Conservation (phyloP, 2,329 filamentous ascomycete species). For the Zymoseptoria crescenta region DNA sequence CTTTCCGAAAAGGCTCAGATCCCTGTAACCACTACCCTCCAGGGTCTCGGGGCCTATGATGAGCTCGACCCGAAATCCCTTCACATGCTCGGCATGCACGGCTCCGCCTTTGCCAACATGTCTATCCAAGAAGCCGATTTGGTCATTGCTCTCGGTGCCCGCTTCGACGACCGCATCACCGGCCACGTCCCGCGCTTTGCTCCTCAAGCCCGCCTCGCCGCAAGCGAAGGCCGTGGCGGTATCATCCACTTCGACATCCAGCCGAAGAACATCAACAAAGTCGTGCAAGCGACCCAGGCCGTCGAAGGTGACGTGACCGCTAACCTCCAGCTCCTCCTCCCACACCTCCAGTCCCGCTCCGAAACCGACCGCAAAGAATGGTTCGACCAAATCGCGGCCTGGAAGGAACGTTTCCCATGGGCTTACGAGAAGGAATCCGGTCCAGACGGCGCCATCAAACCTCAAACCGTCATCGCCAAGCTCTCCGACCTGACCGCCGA, state of each 20-base stretch:
- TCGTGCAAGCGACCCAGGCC: constrained; percentile 90
- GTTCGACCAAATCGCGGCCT: constrained; percentile 81
- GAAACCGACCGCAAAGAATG: constrained; percentile 67
- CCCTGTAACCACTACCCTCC: constrained; percentile 91
- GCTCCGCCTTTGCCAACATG: constrained; percentile 94
- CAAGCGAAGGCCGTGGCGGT: constrained; percentile 75
- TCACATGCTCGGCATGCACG: constrained; percentile 99
- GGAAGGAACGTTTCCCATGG: constrained; percentile 89
- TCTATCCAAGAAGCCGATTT: constrained; percentile 94
- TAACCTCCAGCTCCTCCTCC: constrained; percentile 69
- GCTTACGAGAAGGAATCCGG: constrained; percentile 68
- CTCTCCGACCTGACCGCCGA: constrained; percentile 74
- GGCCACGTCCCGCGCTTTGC: constrained; percentile 76
- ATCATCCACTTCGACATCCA: constrained; percentile 98
- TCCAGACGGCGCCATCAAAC: constrained; percentile 76
- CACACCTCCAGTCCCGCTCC: constrained; percentile 56
- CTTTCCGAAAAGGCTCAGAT: constrained; percentile 86
- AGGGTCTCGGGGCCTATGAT: constrained; percentile 85
- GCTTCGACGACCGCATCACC: constrained; percentile 95
- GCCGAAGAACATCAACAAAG: constrained; percentile 99
- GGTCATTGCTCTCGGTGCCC: constrained; percentile 85
- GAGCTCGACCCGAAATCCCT: constrained; percentile 90
- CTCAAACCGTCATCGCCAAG: constrained; percentile 84
- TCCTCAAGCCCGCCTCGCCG: constrained; percentile 76
- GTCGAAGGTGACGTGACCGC: constrained; percentile 84